Base-by-base conservation (phyloP, 2,329 filamentous ascomycete genomes). In the Akanthomyces uredinophilus region DNA sequence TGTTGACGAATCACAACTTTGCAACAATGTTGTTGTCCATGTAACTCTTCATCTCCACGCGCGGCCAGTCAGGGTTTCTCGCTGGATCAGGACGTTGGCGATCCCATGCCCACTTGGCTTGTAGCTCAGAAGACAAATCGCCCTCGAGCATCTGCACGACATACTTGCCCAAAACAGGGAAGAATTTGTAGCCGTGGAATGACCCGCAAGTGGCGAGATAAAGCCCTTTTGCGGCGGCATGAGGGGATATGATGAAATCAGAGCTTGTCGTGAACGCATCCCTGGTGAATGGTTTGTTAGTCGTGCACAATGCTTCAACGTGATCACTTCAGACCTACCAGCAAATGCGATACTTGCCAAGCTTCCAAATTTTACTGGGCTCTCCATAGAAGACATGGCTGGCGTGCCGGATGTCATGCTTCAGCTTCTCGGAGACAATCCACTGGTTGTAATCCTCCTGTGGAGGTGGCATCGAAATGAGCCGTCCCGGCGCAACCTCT, bases 181-280 rank as follows among this genome's bases (percentile, higher is more conserved):
- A 79, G 71, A 90, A 88, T 71, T 89, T 89, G 77, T 81, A 89
- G 18, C 84, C 82, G 71, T 90, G 87, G 67, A 88, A 87, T 0
- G 85, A 88, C 7, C 87, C 87, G 14, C 85, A 86, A 0, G 84
- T 84, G 0, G 86, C 87, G 1, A 90, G 68, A 66, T 83, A 88
- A 0, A 90, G 73, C 24, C 84, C 84, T 53, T 70, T 70, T 22
- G 68, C 81, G 37, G 75, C 77, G 0, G 79, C 63, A 66, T 87
- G 80, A 0, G 84, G 83, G 5, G 83, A 83, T 66, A 89, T 83
- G 64, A 89, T 80, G 66, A 87, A 87, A 68, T 89, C 85, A 24
- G 79, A 77, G 68, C 77, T 84, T 2, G 83, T 79, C 0, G 85
- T 87, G 67, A 88, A 83, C 11, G 85, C 86, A 65, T 89, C 87